Evolutionary conservation across 2,329 filamentous ascomycete species (phyloP), one percentile per base, ranked within the genome.

Genomic region (Chaetomiaceae sp.): DNA sequence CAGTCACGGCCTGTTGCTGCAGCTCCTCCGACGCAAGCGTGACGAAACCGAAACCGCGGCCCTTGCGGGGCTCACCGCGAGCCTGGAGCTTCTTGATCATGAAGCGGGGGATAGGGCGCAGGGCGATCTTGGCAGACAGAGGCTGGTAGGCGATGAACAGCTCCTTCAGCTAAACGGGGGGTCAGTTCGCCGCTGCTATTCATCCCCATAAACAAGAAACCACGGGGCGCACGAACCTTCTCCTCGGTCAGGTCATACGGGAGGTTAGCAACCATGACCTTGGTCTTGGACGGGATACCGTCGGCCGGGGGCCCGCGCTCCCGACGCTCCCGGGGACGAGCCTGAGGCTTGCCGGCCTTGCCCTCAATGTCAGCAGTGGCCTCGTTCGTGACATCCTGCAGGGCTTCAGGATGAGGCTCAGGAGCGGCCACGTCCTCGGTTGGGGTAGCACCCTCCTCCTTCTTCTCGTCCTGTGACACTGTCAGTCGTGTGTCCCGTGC

Each of bases 71-170:
- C 79, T 99, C 94, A 69, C 91, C 91, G 71, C 94, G 92, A 67
- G 92, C 91, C 78, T 96, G 91, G 59, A 99, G 89, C 84, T 99
- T 99, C 87, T 96, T 96, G 77, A 99, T 94, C 94, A 99, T 99
- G 81, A 97, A 99, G 67, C 92, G 91, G 64, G 94, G 94, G 64
- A 99, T 99, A 48, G 94, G 94, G 66, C 94, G 92, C 65, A 99
- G 89, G 62, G 94, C 94, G 69, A 99, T 97, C 85, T 97, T 99
- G 73, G 94, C 92, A 61, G 90, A 95, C 64, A 87, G 86, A 58
- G 94, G 94, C 69, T 90, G 81, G 79, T 96, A 99, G 59, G 84
- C 89, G 67, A 83, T 80, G 76, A 99, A 99, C 67, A 99, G 89
- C 73, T 99, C 92, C 78, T 96, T 91, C 69, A 99, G 90, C 94